These are phyloP conservation scores for Xylaria sp. DNA, from an alignment of 2,329 filamentous ascomycete genomes.

Conservation along the genomic window DNA sequence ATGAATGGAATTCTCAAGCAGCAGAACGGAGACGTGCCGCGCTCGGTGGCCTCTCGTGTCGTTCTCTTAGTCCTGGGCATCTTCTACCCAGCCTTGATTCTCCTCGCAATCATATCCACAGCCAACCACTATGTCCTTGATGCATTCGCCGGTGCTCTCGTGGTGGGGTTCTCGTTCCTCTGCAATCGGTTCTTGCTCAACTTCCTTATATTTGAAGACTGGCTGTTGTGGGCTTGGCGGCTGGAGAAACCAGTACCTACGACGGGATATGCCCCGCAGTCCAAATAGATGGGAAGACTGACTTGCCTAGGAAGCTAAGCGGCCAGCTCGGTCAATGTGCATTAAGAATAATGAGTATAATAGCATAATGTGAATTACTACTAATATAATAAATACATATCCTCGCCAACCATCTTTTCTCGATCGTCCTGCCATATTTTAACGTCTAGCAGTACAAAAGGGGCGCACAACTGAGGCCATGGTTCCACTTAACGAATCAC, in stretches of 20 bases:
- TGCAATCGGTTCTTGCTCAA: conserved; percentile 65
- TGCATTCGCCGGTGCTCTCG: conserved; percentile 70
- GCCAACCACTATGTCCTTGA: conserved; percentile 74
- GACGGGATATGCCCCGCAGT: conserved; percentile 47
- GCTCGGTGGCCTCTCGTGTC: conserved; percentile 37
- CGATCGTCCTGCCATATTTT: not conserved
- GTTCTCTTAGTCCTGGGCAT: conserved; percentile 54
- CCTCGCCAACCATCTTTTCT: not conserved
- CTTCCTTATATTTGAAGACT: conserved; percentile 72
- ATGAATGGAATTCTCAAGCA: conserved; percentile 38
- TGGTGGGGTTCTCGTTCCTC: conserved; percentile 69
- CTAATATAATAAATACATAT: conserved; percentile 34
- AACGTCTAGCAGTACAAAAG: not conserved
- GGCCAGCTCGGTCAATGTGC: not conserved
- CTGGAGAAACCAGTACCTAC: conserved; percentile 72
- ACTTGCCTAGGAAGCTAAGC: conserved; percentile 2
- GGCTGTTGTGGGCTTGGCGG: conserved; percentile 69
- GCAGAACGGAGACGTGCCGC: conserved; percentile 40
- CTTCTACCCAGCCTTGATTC: conserved; percentile 63
- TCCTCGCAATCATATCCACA: conserved; percentile 69
- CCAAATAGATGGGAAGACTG: conserved; percentile 23
- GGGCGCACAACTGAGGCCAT: not conserved
- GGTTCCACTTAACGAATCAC: not conserved
- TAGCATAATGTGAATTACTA: conserved; percentile 33
- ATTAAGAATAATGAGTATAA: conserved; percentile 34